phyloP scores from a whole-genome alignment of 345 rosid genomes.

The Kernera saxatilis region DNA sequence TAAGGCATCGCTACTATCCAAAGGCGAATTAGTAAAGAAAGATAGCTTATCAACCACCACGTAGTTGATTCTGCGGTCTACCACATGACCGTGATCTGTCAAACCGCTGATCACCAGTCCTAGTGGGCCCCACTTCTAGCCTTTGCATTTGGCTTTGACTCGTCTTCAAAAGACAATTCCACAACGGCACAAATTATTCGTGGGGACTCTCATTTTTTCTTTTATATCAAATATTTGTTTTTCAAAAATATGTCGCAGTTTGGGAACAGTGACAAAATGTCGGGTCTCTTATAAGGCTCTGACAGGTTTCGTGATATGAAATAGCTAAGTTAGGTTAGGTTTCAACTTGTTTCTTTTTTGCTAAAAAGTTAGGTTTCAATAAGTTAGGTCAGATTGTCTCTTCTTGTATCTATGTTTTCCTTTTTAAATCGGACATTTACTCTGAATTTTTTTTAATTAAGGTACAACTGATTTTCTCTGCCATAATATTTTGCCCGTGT shows the following conservation, averaged over 20 bases:
- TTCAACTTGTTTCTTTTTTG: too few species aligned
- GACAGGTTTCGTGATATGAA: background rate
- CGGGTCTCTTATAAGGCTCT: background rate
- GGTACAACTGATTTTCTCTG: background rate
- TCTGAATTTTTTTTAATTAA: background rate
- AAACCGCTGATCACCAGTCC: conserved; percentile 28
- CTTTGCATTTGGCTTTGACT: conserved; percentile 20
- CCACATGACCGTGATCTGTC: conserved; percentile 35
- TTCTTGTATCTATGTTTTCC: background rate
- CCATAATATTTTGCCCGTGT: background rate
- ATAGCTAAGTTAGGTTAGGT: background rate
- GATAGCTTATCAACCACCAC: conserved; percentile 34
- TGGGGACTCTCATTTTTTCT: background rate
- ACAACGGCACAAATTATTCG: conserved; percentile 3
- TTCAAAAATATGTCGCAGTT: conserved; percentile 6
- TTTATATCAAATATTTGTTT: background rate
- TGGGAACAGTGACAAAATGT: background rate
- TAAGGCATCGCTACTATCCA: conserved; percentile 23
- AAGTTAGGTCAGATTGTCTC: background rate
- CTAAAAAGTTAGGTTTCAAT: background rate
- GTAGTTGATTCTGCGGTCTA: conserved; percentile 20
- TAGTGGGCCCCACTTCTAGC: background rate
- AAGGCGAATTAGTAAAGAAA: background rate
- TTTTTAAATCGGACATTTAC: background rate
- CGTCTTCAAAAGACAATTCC: conserved; percentile 18